phyloP scores from a whole-genome alignment of 1,284 basidiomycete species.

The Fistulinella staudtii region DNA sequence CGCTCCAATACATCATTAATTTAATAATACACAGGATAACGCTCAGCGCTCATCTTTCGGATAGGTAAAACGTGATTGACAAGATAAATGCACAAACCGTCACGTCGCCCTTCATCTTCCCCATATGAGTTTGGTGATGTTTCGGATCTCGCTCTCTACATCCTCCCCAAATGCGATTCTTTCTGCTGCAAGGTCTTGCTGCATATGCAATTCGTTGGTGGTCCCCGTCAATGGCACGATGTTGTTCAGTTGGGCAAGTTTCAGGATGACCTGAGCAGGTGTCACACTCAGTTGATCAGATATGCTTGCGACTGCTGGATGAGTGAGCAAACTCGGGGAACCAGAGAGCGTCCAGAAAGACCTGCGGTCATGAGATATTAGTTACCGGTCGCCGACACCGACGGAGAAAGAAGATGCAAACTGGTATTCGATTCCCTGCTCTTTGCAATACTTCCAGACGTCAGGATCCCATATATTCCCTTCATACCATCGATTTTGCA shows the following conservation, averaged over 20 bases:
- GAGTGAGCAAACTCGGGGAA: conserved; percentile 56
- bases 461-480: conserved; percentile 71
- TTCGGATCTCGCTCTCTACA: conserved; percentile 40
- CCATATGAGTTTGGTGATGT: conserved; percentile 35
- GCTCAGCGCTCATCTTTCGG: conserved; percentile 1
- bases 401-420: conserved; percentile 35
- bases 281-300: conserved; percentile 50
- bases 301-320: conserved; percentile 45
- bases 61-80: background rate
- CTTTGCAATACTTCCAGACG: conserved; percentile 52
- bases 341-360: conserved; percentile 86
- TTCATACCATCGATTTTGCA: conserved; percentile 82
- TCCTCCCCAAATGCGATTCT: conserved; percentile 39
- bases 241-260: conserved; percentile 57
- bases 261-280: conserved; percentile 63
- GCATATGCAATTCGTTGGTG: conserved; percentile 59
- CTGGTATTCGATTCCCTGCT: conserved; percentile 69
- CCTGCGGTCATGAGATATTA: conserved; percentile 35
- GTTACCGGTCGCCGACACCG: conserved; percentile 6
- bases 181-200: conserved; percentile 52
- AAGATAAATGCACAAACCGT: background rate
- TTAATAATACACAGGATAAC: conserved; percentile 4
- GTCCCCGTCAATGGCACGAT: conserved; percentile 66
- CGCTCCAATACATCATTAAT: conserved; percentile 1
- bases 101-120: conserved; percentile 12